Percentiles rank a stretch among this genome's conserved stretches.
Evolutionary conservation across 2,329 filamentous ascomycete species (phyloP).

Genomic region (Sarocladium kiliense): DNA sequence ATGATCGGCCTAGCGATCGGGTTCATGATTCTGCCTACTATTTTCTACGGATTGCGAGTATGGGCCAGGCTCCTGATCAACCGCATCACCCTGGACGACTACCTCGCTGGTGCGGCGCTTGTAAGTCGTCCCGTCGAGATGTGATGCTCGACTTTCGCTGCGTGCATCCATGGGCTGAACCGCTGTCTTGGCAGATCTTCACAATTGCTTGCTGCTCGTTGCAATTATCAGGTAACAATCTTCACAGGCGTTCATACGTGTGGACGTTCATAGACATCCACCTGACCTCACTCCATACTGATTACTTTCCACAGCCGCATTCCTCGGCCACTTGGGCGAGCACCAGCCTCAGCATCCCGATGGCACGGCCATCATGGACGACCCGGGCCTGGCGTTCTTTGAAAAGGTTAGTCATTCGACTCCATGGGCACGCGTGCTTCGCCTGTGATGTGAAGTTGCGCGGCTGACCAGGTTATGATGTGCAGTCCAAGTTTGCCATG

Average conservation of each 20-base stretch:
- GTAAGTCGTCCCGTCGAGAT: background rate
- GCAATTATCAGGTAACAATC: background rate
- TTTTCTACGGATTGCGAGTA: background rate
- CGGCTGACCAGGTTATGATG: background rate
- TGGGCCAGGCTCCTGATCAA: background rate
- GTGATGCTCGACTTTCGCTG: background rate
- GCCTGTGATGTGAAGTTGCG: background rate
- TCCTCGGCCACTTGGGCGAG: background rate
- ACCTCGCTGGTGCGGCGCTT: background rate
- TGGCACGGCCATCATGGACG: background rate
- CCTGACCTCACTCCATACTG: background rate
- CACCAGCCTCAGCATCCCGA: background rate
- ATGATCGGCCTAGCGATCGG: background rate
- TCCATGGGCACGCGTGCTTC: background rate
- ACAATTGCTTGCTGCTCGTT: background rate
- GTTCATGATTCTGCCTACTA: background rate
- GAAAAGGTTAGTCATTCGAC: background rate
- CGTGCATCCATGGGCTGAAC: background rate
- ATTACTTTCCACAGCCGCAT: background rate
- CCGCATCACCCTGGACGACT: background rate
- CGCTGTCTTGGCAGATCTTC: background rate
- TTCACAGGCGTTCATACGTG: background rate
- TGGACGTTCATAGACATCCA: background rate
- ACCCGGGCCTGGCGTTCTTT: background rate
- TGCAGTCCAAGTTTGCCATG: conserved; percentile 1